phyloP scores from a whole-genome alignment of 352 stramenopile genomes.

The Lagenidium giganteum region DNA sequence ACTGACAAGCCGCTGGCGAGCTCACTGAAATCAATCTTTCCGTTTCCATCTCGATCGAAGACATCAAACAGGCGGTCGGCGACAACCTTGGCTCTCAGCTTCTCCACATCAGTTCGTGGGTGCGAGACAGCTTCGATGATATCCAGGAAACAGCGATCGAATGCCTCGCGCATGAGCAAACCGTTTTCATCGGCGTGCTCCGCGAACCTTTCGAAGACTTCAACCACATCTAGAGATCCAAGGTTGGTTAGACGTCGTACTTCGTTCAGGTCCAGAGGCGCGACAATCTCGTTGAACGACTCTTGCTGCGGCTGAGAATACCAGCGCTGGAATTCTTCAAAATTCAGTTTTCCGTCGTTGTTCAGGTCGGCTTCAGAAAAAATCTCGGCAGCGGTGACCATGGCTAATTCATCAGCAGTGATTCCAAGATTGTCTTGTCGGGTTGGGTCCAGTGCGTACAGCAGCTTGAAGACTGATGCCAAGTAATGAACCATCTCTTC shows the following conservation, averaged over 20 bases:
- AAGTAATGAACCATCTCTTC: slow-evolving; percentile 86
- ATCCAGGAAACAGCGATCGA: slow-evolving; percentile 69
- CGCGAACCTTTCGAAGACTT: slow-evolving; percentile 85
- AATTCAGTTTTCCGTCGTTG: slow-evolving; percentile 74
- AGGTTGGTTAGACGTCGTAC: slow-evolving; percentile 82
- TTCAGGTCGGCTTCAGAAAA: slow-evolving; percentile 88
- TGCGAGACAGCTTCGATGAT: slow-evolving; percentile 66
- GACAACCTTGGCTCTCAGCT: slow-evolving; percentile 59
- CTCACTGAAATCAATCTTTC: slow-evolving; percentile 83
- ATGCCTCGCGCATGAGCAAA: slow-evolving; percentile 53
- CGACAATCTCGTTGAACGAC: slow-evolving; percentile 68
- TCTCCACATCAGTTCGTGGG: slow-evolving; percentile 56
- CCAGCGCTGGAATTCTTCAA: slow-evolving; percentile 85
- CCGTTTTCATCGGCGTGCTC: slow-evolving; percentile 57
- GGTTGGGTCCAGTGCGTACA: slow-evolving; percentile 70
- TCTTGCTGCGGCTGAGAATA: slow-evolving; percentile 62
- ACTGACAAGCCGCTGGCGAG: slow-evolving; percentile 80
- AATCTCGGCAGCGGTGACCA: slow-evolving; percentile 64
- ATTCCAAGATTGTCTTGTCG: slow-evolving; percentile 52
- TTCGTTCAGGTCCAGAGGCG: slow-evolving; percentile 71
- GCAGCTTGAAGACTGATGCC: slow-evolving; percentile 75
- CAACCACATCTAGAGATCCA: slow-evolving; percentile 74
- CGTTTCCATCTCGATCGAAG: slow-evolving; percentile 77
- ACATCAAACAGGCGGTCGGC: slow-evolving; percentile 73
- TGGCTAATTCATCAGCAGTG: slow-evolving; percentile 54